Evolutionary conservation across 306 rosid species (phyloP).

Genomic region (Castanea crenata): DNA sequence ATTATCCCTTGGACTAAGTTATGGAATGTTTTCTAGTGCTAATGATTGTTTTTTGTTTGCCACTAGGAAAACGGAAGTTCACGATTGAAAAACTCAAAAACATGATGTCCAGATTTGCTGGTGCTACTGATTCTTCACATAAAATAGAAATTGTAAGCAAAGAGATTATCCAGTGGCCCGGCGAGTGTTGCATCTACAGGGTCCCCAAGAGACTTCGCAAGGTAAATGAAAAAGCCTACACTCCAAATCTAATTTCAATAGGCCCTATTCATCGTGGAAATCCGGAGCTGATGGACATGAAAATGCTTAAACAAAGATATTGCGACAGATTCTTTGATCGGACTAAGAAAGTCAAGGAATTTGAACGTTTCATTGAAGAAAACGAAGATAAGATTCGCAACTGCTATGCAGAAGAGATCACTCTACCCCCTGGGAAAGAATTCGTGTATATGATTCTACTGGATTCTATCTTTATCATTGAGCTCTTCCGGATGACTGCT

Average conservation of each 20-base stretch:
- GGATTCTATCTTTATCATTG: background rate
- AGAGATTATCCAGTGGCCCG: background rate
- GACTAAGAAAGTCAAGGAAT: background rate
- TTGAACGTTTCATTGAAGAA: background rate
- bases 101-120: too few relatives aligned
- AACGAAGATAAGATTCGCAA: too few relatives aligned
- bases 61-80: too few relatives aligned
- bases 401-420: background rate
- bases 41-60: too few relatives aligned
- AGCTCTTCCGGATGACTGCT: background rate
- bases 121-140: background rate
- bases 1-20: too few relatives aligned
- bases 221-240: conserved; percentile 8
- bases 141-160: background rate
- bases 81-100: too few relatives aligned
- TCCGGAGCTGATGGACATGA: background rate
- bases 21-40: too few relatives aligned
- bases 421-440: too few relatives aligned
- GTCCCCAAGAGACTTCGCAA: conserved; percentile 10
- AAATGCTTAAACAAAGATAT: background rate
- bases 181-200: background rate
- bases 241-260: conserved; percentile 19
- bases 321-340: background rate
- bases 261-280: conserved; percentile 3
- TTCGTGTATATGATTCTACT: background rate